These are phyloP conservation scores for Trichoderma brevicompactum DNA, from an alignment of 2,329 filamentous ascomycete species.

Conservation along the genomic window DNA sequence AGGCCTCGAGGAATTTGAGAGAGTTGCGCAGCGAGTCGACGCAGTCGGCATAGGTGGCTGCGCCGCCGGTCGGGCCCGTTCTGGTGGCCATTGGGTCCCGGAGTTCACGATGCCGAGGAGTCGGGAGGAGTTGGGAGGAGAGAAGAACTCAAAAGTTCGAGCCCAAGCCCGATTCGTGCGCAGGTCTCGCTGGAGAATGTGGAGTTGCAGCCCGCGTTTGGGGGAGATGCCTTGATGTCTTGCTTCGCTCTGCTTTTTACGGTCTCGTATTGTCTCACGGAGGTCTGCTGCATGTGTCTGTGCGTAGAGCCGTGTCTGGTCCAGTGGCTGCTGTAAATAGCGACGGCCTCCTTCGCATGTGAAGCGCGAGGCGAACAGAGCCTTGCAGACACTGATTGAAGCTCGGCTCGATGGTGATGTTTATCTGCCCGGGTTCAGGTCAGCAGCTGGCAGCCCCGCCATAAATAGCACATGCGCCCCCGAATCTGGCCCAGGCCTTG, in stretches of 20 bases:
- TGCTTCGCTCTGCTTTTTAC: background rate
- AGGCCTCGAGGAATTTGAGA: slow-evolving; percentile 64
- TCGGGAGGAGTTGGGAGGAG: slow-evolving; percentile 21
- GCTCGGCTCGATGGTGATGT: slow-evolving; percentile 4
- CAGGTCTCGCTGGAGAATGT: slow-evolving; percentile 26
- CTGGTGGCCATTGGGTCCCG: slow-evolving; percentile 32
- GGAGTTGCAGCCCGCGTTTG: slow-evolving; percentile 4
- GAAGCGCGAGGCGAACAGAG: background rate
- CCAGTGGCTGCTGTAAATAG: background rate
- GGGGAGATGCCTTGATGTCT: slow-evolving; percentile 13
- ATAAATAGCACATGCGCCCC: slow-evolving; percentile 1
- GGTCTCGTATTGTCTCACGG: slow-evolving; percentile 15
- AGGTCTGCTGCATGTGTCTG: background rate
- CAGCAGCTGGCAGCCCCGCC: background rate
- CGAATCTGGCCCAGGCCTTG: background rate
- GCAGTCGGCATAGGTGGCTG: slow-evolving; percentile 58
- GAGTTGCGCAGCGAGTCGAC: slow-evolving; percentile 63
- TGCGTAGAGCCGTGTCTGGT: background rate
- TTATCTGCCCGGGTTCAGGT: background rate
- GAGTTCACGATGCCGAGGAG: slow-evolving; percentile 28
- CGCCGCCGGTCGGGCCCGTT: slow-evolving; percentile 36
- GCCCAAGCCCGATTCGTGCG: slow-evolving; percentile 9
- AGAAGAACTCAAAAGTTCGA: background rate
- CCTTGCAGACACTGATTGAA: background rate
- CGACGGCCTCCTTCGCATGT: background rate